These are phyloP conservation scores for Poa pratensis DNA, from an alignment of 176 grass and related monocot genomes.

Conservation along the genomic window DNA sequence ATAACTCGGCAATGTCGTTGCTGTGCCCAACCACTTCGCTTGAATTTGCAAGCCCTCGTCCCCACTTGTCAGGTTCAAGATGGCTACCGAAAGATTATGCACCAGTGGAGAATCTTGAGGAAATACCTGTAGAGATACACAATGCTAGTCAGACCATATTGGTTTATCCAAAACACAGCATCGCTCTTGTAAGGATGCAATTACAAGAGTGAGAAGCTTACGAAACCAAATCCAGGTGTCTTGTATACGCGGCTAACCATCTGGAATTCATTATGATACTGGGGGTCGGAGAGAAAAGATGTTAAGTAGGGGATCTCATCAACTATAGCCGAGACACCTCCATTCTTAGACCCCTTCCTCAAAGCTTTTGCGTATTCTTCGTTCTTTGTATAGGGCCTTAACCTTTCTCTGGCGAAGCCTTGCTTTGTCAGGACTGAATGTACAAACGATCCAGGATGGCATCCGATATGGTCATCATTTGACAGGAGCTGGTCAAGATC, in stretches of 20 bases:
- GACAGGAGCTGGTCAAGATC: slow-evolving; percentile 51
- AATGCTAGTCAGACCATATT: background rate
- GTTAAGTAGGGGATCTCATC: slow-evolving; percentile 76
- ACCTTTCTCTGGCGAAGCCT: slow-evolving; percentile 32
- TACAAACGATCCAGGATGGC: slow-evolving; percentile 53
- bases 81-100: slow-evolving; percentile 54
- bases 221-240: slow-evolving; percentile 72
- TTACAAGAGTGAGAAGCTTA: slow-evolving; percentile 44
- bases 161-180: background rate
- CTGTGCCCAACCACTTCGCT: slow-evolving; percentile 46
- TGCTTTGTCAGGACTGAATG: slow-evolving; percentile 28
- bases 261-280: slow-evolving; percentile 37
- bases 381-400: slow-evolving; percentile 43
- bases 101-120: slow-evolving; percentile 48
- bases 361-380: slow-evolving; percentile 61
- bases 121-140: slow-evolving; percentile 51
- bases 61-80: slow-evolving; percentile 52
- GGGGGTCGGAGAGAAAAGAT: slow-evolving; percentile 46
- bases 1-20: background rate
- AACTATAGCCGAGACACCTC: slow-evolving; percentile 71
- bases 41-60: slow-evolving; percentile 37
- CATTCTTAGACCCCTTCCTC: slow-evolving; percentile 56
- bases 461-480: slow-evolving; percentile 52
- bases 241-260: slow-evolving; percentile 64
- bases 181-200: slow-evolving; percentile 26